These are phyloP conservation scores for Didymosphaeria variabile DNA, from an alignment of 2,329 filamentous ascomycete genomes.

Conservation along the genomic window DNA sequence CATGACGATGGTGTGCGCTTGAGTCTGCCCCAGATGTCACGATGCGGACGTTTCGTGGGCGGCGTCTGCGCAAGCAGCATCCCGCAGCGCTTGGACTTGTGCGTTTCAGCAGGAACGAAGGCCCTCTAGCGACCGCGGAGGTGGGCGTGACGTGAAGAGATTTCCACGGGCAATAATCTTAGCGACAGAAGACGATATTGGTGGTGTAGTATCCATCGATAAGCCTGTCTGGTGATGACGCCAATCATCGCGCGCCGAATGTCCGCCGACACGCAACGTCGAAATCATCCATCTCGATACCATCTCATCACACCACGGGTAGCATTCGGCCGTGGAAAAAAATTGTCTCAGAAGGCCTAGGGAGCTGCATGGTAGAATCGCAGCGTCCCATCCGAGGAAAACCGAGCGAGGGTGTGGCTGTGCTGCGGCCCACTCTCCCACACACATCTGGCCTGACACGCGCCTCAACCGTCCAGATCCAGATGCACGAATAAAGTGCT, in stretches of 20 bases:
- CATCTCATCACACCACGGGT: background rate
- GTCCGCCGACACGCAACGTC: background rate
- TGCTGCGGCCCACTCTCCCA: background rate
- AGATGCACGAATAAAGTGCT: constrained; percentile 4
- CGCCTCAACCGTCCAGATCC: constrained; percentile 12
- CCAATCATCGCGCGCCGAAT: background rate
- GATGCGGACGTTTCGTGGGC: background rate
- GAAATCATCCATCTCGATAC: background rate
- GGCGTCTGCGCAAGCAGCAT: background rate
- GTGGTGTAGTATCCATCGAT: constrained; percentile 3
- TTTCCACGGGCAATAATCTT: background rate
- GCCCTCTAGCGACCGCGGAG: background rate
- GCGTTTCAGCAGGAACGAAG: background rate
- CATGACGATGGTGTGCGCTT: background rate
- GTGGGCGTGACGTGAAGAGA: background rate
- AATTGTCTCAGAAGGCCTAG: background rate
- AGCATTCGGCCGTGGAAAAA: too few species aligned
- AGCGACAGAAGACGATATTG: background rate
- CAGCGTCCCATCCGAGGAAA: constrained; percentile 9
- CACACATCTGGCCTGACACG: background rate
- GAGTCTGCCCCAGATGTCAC: background rate
- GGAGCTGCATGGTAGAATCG: background rate
- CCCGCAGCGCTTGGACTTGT: background rate
- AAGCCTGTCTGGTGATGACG: constrained; percentile 7
- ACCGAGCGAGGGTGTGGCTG: background rate